These are phyloP conservation scores for Herpetospermum pedunculosum DNA, from an alignment of 306 rosid species.

Conservation along the genomic window DNA sequence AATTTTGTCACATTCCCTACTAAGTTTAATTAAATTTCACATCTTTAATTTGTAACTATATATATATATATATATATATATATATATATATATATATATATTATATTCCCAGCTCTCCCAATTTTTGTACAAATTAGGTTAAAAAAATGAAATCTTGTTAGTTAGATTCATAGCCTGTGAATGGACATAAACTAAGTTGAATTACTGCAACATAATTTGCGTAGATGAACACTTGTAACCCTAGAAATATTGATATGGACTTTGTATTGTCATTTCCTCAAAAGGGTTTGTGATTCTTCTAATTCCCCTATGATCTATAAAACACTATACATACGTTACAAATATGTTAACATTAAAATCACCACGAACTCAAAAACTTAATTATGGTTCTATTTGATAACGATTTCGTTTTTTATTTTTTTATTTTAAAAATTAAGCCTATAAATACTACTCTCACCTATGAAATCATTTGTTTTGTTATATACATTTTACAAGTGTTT, in stretches of 20 bases:
- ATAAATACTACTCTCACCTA: too few relatives aligned
- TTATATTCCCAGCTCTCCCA: too few relatives aligned
- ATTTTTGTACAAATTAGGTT: neutral
- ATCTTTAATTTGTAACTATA: neutral
- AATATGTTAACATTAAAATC: neutral
- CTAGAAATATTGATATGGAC: neutral
- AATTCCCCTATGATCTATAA: neutral
- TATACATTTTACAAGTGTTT: too few relatives aligned
- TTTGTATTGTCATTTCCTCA: neutral
- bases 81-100: too few relatives aligned
- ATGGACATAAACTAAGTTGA: neutral
- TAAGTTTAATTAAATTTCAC: neutral
- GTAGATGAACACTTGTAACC: neutral
- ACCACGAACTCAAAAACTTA: too few relatives aligned
- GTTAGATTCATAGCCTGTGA: neutral
- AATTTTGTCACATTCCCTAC: too few relatives aligned
- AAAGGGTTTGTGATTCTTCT: neutral
- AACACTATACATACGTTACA: neutral
- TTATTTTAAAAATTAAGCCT: too few relatives aligned
- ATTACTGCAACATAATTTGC: neutral
- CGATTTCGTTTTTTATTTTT: too few relatives aligned
- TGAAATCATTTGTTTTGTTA: too few relatives aligned
- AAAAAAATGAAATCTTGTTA: neutral
- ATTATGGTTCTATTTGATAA: too few relatives aligned
- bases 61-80: too few relatives aligned